Evolutionary conservation across 73 alveolate species (phyloP).

Genomic region (Halteria grandinella): DNA sequence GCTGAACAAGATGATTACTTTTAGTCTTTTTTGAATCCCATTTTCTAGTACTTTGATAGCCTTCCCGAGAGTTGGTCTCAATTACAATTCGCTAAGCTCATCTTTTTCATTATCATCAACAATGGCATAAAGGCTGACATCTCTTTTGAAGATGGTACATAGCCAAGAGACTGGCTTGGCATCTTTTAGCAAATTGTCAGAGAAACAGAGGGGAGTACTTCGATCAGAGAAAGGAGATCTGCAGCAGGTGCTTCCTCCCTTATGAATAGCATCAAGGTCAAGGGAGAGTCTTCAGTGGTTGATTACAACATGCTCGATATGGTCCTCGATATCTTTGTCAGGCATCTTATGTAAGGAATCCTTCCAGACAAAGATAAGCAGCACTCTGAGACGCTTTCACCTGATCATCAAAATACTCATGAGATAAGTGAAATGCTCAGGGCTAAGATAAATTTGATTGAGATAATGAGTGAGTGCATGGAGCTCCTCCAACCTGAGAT

Average conservation of each 20-base stretch:
- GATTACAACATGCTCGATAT: conserved; percentile 38
- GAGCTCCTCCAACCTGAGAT: neutral
- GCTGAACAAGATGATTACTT: conserved; percentile 29
- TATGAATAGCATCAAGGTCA: conserved; percentile 4
- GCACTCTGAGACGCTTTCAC: neutral
- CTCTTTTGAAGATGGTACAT: neutral
- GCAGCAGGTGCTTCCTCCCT: too few species aligned
- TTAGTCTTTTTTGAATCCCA: conserved; percentile 3
- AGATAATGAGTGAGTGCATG: conserved; percentile 14
- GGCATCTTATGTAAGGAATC: neutral
- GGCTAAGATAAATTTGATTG: conserved; percentile 8
- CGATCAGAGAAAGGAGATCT: too few species aligned
- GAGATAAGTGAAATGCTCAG: neutral
- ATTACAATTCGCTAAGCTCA: conserved; percentile 36
- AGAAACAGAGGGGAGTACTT: too few species aligned
- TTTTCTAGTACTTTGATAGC: conserved; percentile 14
- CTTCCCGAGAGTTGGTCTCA: conserved; percentile 4
- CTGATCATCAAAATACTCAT: conserved; percentile 7
- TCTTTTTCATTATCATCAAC: conserved; percentile 7
- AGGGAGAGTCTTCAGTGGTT: neutral
- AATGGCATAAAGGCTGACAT: neutral
- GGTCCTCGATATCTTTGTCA: neutral
- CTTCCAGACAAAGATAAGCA: neutral
- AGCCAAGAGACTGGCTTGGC: neutral
- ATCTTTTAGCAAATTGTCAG: conserved; percentile 10